Evolutionary conservation across 331 rosid genomes (phyloP).

Genomic region (Rosa hybrid): DNA sequence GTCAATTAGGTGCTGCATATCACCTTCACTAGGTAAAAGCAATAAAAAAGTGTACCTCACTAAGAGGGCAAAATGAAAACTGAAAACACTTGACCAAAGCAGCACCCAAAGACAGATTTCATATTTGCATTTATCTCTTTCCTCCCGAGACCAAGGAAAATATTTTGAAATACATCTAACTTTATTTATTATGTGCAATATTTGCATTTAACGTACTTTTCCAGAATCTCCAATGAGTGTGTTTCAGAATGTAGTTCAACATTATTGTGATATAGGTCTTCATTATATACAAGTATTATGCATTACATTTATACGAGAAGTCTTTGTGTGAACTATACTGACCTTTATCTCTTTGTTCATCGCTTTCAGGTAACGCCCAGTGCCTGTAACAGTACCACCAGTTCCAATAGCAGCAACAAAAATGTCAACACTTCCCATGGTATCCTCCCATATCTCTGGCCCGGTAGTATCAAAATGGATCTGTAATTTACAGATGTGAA

Average conservation of each 20-base stretch:
- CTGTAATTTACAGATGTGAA: constrained; percentile 60
- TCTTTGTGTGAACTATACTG: constrained; percentile 15
- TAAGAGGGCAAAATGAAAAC: not conserved
- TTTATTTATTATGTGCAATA: not conserved
- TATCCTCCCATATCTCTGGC: constrained; percentile 99
- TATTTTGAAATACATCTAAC: not conserved
- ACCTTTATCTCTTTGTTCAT: constrained; percentile 77
- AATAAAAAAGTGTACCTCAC: not conserved
- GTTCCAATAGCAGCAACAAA: constrained; percentile 94
- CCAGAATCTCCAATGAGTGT: not conserved
- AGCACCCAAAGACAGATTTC: not conserved
- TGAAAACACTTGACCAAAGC: not conserved
- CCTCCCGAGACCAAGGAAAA: not conserved
- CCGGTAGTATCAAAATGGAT: constrained; percentile 97
- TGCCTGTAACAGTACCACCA: constrained; percentile 93
- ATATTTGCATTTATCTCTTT: not conserved
- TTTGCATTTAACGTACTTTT: not conserved
- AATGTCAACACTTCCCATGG: constrained; percentile 80
- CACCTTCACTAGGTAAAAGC: not conserved
- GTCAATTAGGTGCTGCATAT: not conserved
- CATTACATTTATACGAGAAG: constrained; percentile 14
- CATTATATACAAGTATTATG: not conserved
- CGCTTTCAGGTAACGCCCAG: constrained; percentile 78
- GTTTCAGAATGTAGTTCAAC: not conserved
- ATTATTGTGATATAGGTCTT: not conserved